Conservation (phyloP, 306 rosid genomes). For the Rosa chinensis region DNA sequence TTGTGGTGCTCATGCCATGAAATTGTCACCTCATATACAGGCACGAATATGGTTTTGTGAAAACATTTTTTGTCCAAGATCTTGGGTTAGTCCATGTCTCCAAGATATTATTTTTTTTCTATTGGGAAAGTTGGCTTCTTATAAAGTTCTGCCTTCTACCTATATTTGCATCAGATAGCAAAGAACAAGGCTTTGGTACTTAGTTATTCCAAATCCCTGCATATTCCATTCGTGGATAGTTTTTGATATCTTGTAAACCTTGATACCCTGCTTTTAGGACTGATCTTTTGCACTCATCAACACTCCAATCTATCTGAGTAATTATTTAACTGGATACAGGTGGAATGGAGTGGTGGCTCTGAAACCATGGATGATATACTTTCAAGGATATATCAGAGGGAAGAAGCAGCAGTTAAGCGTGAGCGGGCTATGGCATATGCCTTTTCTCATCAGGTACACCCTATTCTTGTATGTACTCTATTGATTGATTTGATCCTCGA, state of each 20-base stretch:
- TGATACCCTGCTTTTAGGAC: neutral
- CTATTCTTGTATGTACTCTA: neutral
- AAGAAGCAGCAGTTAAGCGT: constrained; percentile 91
- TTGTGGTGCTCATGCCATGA: neutral
- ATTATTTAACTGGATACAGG: constrained; percentile 45
- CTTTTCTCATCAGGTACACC: constrained; percentile 92
- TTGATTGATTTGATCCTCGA: constrained; percentile 16
- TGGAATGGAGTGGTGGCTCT: constrained; percentile 80
- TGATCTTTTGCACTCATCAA: constrained; percentile 15
- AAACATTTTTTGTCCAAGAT: neutral
- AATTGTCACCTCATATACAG: neutral
- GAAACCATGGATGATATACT: constrained; percentile 83
- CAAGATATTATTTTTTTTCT: neutral
- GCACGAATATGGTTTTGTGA: neutral
- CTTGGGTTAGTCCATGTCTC: neutral
- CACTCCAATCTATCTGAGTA: constrained; percentile 2
- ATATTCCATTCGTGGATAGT: neutral
- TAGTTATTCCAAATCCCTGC: constrained; percentile 1
- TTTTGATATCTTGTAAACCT: neutral
- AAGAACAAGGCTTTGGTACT: neutral
- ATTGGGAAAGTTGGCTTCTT: constrained; percentile 3
- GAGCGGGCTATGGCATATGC: constrained; percentile 98
- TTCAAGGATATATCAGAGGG: constrained; percentile 80
- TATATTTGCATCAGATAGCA: neutral
- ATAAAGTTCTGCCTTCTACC: neutral